These are phyloP conservation scores for Dendrobium officinale DNA, from an alignment of 106 monocot genomes.

Conservation along the genomic window DNA sequence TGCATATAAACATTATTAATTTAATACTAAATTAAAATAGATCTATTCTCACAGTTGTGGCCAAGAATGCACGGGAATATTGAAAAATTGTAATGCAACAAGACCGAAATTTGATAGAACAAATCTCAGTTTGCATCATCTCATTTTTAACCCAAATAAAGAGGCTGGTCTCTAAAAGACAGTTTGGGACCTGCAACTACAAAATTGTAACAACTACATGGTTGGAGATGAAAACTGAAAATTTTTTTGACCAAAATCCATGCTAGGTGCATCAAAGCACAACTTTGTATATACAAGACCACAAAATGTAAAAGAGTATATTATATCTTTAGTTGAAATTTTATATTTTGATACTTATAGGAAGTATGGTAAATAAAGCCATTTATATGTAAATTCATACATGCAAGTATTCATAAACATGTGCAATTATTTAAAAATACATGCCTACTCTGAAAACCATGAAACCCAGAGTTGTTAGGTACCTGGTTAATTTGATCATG, in stretches of 20 bases:
- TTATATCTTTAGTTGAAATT: not conserved
- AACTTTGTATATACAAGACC: not conserved
- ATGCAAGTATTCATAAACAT: not conserved
- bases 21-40: not conserved
- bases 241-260: not conserved
- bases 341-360: not conserved
- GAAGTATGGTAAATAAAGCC: not conserved
- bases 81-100: not conserved
- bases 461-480: slow-evolving; percentile 4
- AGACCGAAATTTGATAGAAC: not conserved
- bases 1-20: not conserved
- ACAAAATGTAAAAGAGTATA: not conserved
- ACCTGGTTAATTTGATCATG: slow-evolving; percentile 39
- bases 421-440: not conserved
- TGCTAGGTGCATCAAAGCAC: not conserved
- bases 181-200: not conserved
- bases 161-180: not conserved
- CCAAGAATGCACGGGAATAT: not conserved
- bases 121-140: not conserved
- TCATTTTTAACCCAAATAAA: not conserved
- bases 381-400: not conserved
- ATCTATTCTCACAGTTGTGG: not conserved
- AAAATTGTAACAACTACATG: not conserved
- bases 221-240: not conserved
- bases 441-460: not conserved